These are phyloP conservation scores for Pseudocohnilembus persalinus DNA, from an alignment of 169 alveolate genomes.

Conservation along the genomic window DNA sequence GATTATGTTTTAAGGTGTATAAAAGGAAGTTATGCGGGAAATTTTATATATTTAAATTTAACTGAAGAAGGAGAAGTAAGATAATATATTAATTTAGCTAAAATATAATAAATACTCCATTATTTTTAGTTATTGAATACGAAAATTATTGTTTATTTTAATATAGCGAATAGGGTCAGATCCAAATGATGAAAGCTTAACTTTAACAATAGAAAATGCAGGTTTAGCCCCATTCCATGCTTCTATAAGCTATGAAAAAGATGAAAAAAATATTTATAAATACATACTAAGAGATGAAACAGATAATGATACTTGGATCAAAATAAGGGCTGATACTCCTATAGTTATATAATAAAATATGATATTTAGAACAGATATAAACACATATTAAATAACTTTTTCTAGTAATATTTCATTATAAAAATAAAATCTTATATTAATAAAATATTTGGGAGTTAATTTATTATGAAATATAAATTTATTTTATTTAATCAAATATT, in stretches of 20 bases:
- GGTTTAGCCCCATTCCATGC: constrained; percentile 4
- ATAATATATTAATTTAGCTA: too few species aligned
- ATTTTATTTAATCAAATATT: too few species aligned
- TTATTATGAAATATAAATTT: background rate
- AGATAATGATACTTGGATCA: constrained; percentile 22
- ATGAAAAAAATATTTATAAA: constrained; percentile 2
- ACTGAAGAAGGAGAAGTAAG: constrained; percentile 45
- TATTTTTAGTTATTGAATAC: background rate
- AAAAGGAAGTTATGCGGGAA: constrained; percentile 38
- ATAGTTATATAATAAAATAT: constrained; percentile 2
- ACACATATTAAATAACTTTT: background rate
- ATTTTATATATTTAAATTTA: constrained; percentile 32
- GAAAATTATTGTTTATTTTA: too few species aligned
- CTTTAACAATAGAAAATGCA: constrained; percentile 22
- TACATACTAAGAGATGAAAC: constrained; percentile 6
- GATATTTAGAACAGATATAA: constrained; percentile 17
- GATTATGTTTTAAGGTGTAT: constrained; percentile 46
- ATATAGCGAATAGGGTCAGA: constrained; percentile 13
- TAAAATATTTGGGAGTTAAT: background rate
- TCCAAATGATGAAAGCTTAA: constrained; percentile 6
- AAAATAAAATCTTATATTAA: background rate
- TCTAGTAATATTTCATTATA: background rate
- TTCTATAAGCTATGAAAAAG: background rate
- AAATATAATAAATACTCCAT: too few species aligned
- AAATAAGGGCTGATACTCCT: constrained; percentile 5